Base-by-base conservation (phyloP, 805 yeast genomes). In the Cyberlindnera sargentensis region DNA sequence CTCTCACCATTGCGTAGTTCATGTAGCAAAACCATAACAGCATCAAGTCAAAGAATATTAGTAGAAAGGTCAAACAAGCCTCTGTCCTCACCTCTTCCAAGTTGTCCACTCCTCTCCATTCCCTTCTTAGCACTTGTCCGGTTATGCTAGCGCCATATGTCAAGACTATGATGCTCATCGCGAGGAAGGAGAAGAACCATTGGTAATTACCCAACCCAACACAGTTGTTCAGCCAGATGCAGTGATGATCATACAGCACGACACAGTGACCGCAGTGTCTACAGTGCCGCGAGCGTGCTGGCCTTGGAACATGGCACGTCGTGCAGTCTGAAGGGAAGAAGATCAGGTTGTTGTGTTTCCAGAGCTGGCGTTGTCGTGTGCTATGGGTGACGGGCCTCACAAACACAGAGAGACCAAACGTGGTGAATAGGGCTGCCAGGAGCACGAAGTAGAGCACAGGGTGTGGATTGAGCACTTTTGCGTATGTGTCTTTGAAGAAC, bases 261-360 rank as follows among this genome's bases (percentile, higher is more conserved):
- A 84, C 68, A 57, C 96, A 87, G 3, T 63, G 58, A 42, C 75
- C 75, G 60, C 95, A 87, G 5, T 72, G 68, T 5, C 75, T 68
- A 55, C 95, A 87, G 63, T 87, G 95, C 47, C 82, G 80, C 0
- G 93, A 70, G 34, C 95, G 64, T 0, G 89, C 83, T 0, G 84
- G 81, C 50, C 89, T 70, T 70, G 78, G 70, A 20, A 75, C 62
- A 20, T 71, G 64, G 56, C 95, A 87, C 1, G 83, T 73, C 1
- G 70, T 37, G 50, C 90, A 83, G 6, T 39, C 39, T 9, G 43
- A 41, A 8, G 40, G 31, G 40, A 53, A 56, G 41, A 53, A 56
- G 9, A 55, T 52, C 8, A 57, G 27, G 3, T 45, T 37, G 37
- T 57, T 53, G 10, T 47, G 46, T 6, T 31, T 37, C 46, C 49